phyloP scores from a whole-genome alignment of 1,284 basidiomycete genomes.

The Pseudozyma pruni region DNA sequence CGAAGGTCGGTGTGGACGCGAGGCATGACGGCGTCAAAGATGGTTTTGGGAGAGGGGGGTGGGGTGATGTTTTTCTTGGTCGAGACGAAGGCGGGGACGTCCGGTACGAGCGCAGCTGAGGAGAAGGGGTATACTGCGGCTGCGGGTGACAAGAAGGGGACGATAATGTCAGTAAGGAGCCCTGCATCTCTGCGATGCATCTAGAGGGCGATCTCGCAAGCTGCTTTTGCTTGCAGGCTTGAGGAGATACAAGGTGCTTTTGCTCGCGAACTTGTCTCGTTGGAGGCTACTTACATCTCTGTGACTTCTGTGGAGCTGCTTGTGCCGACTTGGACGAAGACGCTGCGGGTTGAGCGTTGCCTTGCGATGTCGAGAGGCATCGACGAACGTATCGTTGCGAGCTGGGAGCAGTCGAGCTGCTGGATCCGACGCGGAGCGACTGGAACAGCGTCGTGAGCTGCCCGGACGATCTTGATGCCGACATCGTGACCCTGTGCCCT shows the following conservation, averaged over 20 bases:
- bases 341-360: constrained; percentile 2
- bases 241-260: no score
- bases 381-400: constrained; percentile 19
- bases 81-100: constrained; percentile 30
- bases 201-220: no score
- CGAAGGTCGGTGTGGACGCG: constrained; percentile 57
- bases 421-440: constrained; percentile 28
- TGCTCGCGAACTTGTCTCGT: no score
- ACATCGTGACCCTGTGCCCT: constrained; percentile 3
- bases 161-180: no score
- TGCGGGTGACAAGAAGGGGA: background rate
- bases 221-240: no score
- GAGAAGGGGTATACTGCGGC: constrained; percentile 53
- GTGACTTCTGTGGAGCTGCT: constrained; percentile 5
- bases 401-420: constrained; percentile 10
- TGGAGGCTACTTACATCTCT: constrained; percentile 26
- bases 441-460: constrained; percentile 37
- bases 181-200: no score
- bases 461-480: constrained; percentile 17
- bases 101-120: constrained; percentile 44
- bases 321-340: constrained; percentile 7
- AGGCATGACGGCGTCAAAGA: constrained; percentile 55
- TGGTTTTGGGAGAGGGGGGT: constrained; percentile 42
- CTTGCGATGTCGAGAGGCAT: constrained; percentile 36
- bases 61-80: constrained; percentile 40